Conservation (phyloP, 352 stramenopile species). For the Globisporangium solare region DNA sequence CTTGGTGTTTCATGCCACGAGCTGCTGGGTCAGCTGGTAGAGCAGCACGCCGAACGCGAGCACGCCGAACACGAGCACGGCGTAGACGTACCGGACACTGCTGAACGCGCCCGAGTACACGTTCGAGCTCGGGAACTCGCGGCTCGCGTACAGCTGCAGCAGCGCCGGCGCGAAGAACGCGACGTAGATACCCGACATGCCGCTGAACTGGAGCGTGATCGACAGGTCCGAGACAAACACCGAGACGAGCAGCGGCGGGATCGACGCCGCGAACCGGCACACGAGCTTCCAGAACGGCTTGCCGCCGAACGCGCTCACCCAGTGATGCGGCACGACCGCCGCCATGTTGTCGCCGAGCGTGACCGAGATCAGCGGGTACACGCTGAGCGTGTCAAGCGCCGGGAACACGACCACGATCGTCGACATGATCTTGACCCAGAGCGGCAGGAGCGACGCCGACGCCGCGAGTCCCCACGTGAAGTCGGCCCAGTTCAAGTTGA, state of each 20-base stretch:
- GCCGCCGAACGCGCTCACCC: slow-evolving; percentile 25
- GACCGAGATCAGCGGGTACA: slow-evolving; percentile 90
- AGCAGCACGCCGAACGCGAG: slow-evolving; percentile 57
- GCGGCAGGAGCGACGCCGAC: slow-evolving; percentile 33
- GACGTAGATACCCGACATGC: slow-evolving; percentile 73
- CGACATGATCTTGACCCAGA: slow-evolving; percentile 60
- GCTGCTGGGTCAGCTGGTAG: slow-evolving; percentile 49
- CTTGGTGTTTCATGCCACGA: too few relatives aligned
- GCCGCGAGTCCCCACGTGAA: slow-evolving; percentile 81
- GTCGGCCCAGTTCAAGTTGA: slow-evolving; percentile 90
- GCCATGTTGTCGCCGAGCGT: slow-evolving; percentile 90
- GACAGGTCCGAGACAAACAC: slow-evolving; percentile 82
- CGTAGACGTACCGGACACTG: slow-evolving; percentile 43
- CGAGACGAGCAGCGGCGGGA: slow-evolving; percentile 76
- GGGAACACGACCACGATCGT: slow-evolving; percentile 88
- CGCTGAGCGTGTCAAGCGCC: slow-evolving; percentile 85
- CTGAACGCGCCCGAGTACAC: slow-evolving; percentile 73
- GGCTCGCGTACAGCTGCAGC: slow-evolving; percentile 50
- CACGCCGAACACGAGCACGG: slow-evolving; percentile 58
- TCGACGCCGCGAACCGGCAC: slow-evolving; percentile 69
- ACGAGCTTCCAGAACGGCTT: slow-evolving; percentile 61
- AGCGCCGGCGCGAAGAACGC: slow-evolving; percentile 77
- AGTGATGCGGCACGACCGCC: slow-evolving; percentile 42
- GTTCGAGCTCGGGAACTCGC: slow-evolving; percentile 40
- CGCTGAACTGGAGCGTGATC: slow-evolving; percentile 84